phyloP scores from a whole-genome alignment of 2,329 filamentous ascomycete species.

The Aspergillus melleus region DNA sequence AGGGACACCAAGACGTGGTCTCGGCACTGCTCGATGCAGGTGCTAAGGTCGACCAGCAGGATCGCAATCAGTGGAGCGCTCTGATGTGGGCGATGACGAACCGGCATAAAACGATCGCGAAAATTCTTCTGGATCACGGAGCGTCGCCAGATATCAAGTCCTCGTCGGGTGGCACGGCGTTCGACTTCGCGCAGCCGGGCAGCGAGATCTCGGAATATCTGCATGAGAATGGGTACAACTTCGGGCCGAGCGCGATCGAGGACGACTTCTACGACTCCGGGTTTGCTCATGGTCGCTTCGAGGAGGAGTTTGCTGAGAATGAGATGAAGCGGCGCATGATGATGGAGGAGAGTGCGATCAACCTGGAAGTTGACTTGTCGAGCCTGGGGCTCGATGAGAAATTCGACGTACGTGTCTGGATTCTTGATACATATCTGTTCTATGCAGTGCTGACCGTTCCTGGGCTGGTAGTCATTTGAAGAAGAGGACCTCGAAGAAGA shows the following conservation, averaged over 20 bases:
- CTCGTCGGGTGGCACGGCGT: constrained; percentile 86
- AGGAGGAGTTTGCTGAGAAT: constrained; percentile 95
- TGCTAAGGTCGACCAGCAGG: constrained; percentile 86
- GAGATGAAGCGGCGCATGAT: constrained; percentile 87
- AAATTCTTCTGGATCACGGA: constrained; percentile 85
- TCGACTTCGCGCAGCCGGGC: constrained; percentile 92
- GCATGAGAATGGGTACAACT: constrained; percentile 85
- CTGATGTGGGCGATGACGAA: constrained; percentile 99
- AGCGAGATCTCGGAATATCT: constrained; percentile 97
- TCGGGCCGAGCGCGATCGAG: constrained; percentile 37
- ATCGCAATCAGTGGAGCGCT: constrained; percentile 95
- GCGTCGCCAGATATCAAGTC: constrained; percentile 96
- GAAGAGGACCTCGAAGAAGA: constrained; percentile 89
- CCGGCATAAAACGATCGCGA: constrained; percentile 91
- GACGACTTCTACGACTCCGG: constrained; percentile 95
- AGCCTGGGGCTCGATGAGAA: constrained; percentile 96
- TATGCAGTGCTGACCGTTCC: constrained; percentile 3
- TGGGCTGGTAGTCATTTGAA: constrained; percentile 55
- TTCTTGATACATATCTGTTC: background rate
- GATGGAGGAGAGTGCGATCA: constrained; percentile 99
- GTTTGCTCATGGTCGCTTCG: constrained; percentile 88
- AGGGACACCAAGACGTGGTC: constrained; percentile 90
- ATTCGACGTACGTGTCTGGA: constrained; percentile 67
- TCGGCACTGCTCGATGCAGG: constrained; percentile 79
- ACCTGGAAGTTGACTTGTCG: constrained; percentile 92